Percentiles rank a stretch among this genome's conserved stretches.
phyloP scores from a whole-genome alignment of 495 filamentous ascomycete species.

The Penicillium arizonense region DNA sequence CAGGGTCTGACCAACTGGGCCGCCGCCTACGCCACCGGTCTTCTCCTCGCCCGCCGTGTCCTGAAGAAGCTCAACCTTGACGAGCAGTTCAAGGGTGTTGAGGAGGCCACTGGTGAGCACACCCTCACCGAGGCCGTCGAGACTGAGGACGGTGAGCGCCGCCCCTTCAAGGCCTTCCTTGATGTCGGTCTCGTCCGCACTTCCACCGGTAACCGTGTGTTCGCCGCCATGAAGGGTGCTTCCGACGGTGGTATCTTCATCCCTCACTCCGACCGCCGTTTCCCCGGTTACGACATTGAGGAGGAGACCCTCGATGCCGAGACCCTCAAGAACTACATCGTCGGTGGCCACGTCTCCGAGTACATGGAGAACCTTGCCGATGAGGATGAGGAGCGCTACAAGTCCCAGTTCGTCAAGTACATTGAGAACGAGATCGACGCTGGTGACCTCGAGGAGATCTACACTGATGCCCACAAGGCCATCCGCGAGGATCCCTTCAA shows the following conservation, averaged over 20 bases:
- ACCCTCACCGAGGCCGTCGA: slow-evolving; percentile 88
- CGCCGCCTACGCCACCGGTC: slow-evolving; percentile 93
- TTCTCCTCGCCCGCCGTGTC: slow-evolving; percentile 92
- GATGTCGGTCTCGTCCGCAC: slow-evolving; percentile 97
- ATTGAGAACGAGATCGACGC: slow-evolving; percentile 95
- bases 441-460: slow-evolving; percentile 95
- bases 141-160: slow-evolving; percentile 76
- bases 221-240: slow-evolving; percentile 99
- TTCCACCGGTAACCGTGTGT: slow-evolving; percentile 96
- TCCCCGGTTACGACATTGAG: slow-evolving; percentile 98
- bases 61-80: slow-evolving; percentile 95
- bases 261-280: slow-evolving; percentile 97
- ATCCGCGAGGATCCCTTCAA: slow-evolving; percentile 99
- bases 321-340: slow-evolving; percentile 97
- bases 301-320: slow-evolving; percentile 96
- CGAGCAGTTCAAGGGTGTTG: slow-evolving; percentile 87
- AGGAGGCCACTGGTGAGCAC: slow-evolving; percentile 94
- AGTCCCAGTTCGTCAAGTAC: slow-evolving; percentile 95
- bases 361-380: slow-evolving; percentile 99
- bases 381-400: slow-evolving; percentile 99
- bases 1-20: slow-evolving; percentile 99
- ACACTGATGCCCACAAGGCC: slow-evolving; percentile 88
- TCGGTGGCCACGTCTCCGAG: slow-evolving; percentile 95
- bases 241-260: slow-evolving; percentile 96
- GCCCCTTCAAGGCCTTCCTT: slow-evolving; percentile 97